These are phyloP conservation scores for Saccharomycopsis malanga DNA, from an alignment of 805 yeast species.

Conservation along the genomic window DNA sequence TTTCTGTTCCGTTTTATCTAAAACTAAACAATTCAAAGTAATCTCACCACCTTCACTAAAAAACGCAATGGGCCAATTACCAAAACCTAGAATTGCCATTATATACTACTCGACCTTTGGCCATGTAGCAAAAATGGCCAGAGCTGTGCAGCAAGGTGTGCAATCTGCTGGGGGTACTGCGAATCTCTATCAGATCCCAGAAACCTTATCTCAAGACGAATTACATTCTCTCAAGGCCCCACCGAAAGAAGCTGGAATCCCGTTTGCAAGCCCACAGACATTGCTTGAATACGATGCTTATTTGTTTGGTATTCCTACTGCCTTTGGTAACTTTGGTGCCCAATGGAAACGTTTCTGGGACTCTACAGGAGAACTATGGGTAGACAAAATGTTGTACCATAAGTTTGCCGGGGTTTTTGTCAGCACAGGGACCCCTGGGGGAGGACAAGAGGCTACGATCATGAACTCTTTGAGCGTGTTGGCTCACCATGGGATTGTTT, in stretches of 20 bases:
- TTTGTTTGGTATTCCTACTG: conserved; percentile 79
- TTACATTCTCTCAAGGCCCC: conserved; percentile 56
- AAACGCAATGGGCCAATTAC: no score
- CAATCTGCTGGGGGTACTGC: conserved; percentile 63
- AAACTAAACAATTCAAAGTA: no score
- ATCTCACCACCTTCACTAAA: no score
- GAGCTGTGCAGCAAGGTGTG: conserved; percentile 60
- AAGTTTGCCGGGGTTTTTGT: conserved; percentile 70
- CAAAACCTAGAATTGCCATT: conserved; percentile 55
- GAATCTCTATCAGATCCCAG: conserved; percentile 67
- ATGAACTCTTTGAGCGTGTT: conserved; percentile 56
- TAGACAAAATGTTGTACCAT: conserved; percentile 60
- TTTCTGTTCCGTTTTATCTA: no score
- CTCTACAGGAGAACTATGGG: conserved; percentile 76
- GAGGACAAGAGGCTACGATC: conserved; percentile 74
- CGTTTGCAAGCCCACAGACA: conserved; percentile 54
- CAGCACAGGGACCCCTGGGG: conserved; percentile 70
- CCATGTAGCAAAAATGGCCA: conserved; percentile 64
- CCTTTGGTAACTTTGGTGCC: conserved; percentile 76
- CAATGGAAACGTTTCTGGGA: conserved; percentile 76
- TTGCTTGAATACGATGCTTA: conserved; percentile 68
- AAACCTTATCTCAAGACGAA: conserved; percentile 59
- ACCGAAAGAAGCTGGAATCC: conserved; percentile 49
- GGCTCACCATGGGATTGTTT: conserved; percentile 76
- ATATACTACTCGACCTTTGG: conserved; percentile 72